Evolutionary conservation across 2,329 filamentous ascomycete genomes (phyloP).

Genomic region (Calonectria ilicicola): DNA sequence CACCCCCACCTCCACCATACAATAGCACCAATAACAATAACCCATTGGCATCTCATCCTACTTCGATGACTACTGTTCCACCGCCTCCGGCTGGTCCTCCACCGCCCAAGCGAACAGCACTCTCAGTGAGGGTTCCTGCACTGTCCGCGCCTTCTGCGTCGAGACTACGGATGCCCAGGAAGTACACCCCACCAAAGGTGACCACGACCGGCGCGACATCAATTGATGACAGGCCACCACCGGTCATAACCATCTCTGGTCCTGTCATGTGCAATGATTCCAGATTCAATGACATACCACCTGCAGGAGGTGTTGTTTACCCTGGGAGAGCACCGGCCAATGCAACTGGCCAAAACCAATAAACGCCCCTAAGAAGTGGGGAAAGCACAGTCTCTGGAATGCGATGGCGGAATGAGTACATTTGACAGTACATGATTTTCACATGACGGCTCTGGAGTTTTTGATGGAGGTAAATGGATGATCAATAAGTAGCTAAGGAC

Average conservation of each 20-base stretch:
- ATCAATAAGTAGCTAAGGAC: not conserved
- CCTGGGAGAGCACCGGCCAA: not conserved
- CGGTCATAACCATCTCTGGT: slow-evolving; percentile 44
- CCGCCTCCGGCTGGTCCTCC: slow-evolving; percentile 45
- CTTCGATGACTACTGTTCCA: slow-evolving; percentile 23
- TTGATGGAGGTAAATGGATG: not conserved
- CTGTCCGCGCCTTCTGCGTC: slow-evolving; percentile 53
- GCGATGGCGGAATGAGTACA: not conserved
- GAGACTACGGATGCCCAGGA: slow-evolving; percentile 54
- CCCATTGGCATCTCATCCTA: not conserved
- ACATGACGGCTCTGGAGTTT: slow-evolving; percentile 9
- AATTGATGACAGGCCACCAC: slow-evolving; percentile 26
- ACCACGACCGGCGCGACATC: slow-evolving; percentile 46
- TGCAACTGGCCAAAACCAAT: slow-evolving; percentile 5
- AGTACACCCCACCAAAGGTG: slow-evolving; percentile 54
- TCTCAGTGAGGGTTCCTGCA: slow-evolving; percentile 44
- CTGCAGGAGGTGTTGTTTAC: slow-evolving; percentile 23
- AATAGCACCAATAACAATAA: not conserved
- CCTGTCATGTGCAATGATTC: slow-evolving; percentile 43
- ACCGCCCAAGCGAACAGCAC: slow-evolving; percentile 21
- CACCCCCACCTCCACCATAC: not conserved
- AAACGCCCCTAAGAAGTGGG: slow-evolving; percentile 50
- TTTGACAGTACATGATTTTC: slow-evolving; percentile 3
- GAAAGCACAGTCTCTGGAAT: slow-evolving; percentile 52
- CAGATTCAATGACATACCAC: slow-evolving; percentile 42